Percentiles rank a stretch among this genome's conserved stretches.
phyloP scores from a whole-genome alignment of 2,329 filamentous ascomycete species.

The Chrysoporthe austroafricana region DNA sequence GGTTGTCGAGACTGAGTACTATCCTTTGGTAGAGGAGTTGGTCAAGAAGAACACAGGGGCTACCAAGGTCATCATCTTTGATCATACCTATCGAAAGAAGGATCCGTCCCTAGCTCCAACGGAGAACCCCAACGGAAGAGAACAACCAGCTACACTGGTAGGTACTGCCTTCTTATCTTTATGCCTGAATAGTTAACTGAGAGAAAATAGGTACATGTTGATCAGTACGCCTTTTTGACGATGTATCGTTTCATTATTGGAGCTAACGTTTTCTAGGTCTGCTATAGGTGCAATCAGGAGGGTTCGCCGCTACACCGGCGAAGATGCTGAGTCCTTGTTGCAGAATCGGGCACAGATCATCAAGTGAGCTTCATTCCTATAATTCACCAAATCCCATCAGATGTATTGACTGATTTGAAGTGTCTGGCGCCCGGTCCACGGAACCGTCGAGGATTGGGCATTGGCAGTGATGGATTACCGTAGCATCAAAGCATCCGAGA shows the following conservation, averaged over 20 bases:
- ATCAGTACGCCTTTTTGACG: not conserved
- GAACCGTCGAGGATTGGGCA: too few species aligned
- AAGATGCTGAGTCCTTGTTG: not conserved
- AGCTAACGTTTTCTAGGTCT: too few species aligned
- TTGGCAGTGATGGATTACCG: slow-evolving; percentile 25
- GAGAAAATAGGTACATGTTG: not conserved
- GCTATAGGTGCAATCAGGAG: too few species aligned
- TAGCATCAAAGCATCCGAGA: slow-evolving; percentile 14
- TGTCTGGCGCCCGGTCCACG: too few species aligned
- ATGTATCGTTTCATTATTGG: not conserved
- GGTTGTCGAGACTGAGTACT: not conserved
- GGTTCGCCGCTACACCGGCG: not conserved
- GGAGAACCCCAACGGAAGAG: not conserved
- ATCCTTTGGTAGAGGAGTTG: not conserved
- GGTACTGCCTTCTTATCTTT: not conserved
- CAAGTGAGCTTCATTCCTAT: slow-evolving; percentile 1
- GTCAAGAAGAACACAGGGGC: not conserved
- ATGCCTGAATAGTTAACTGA: not conserved
- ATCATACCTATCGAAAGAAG: slow-evolving; percentile 5
- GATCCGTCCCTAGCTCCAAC: too few species aligned
- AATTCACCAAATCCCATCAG: too few species aligned
- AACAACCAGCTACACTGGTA: slow-evolving; percentile 6
- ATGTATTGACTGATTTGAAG: too few species aligned
- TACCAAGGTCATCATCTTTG: slow-evolving; percentile 1
- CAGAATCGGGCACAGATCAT: slow-evolving; percentile 1